phyloP scores from a whole-genome alignment of 1,284 basidiomycete genomes.

The Trichosporon ovoides region DNA sequence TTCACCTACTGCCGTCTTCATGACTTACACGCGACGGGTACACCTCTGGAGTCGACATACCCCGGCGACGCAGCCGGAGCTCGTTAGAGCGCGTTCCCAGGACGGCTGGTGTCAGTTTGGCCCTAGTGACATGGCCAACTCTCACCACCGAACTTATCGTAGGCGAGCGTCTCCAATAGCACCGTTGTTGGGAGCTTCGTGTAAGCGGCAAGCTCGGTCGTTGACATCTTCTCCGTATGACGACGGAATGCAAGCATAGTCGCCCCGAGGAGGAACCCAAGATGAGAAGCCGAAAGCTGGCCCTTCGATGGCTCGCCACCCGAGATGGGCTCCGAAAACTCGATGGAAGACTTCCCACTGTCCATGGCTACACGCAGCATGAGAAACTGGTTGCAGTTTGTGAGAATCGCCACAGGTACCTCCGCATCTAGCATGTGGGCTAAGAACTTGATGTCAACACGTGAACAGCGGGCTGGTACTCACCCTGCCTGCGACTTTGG shows the following conservation, averaged over 20 bases:
- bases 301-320: background rate
- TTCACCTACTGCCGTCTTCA: no score
- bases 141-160: conserved; percentile 12
- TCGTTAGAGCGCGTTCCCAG: conserved; percentile 1
- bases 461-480: no score
- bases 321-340: conserved; percentile 11
- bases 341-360: background rate
- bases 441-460: background rate
- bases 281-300: conserved; percentile 8
- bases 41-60: background rate
- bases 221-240: background rate
- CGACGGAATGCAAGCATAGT: conserved; percentile 6
- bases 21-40: conserved; percentile 10
- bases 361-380: background rate
- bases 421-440: background rate
- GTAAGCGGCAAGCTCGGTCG: background rate
- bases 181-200: background rate
- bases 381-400: conserved; percentile 18
- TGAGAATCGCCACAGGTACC: conserved; percentile 2
- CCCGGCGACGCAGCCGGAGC: conserved; percentile 7
- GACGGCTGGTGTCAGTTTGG: background rate
- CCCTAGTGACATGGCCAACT: no score
- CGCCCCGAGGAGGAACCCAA: conserved; percentile 12
- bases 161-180: conserved; percentile 2
- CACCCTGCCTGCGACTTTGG: conserved; percentile 3